A percentile compares a stretch with the other conserved stretches of the same genome.
Conservation (phyloP, 495 filamentous ascomycete genomes). For the Hyphodiscus hymeniophilus region DNA sequence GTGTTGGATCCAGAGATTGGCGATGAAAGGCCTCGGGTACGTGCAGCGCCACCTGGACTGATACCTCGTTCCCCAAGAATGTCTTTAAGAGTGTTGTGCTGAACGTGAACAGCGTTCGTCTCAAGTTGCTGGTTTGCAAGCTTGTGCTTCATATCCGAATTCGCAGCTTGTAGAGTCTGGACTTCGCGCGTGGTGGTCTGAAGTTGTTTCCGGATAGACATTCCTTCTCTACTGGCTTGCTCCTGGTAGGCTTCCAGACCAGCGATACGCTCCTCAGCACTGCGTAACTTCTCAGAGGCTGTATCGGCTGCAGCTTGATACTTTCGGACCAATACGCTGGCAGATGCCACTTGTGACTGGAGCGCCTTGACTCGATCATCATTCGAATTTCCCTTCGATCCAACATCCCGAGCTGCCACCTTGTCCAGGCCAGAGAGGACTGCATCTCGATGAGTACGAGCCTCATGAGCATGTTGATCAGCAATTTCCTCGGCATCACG, state of each 20-base stretch:
- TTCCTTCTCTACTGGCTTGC: slow-evolving; percentile 85
- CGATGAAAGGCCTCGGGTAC: slow-evolving; percentile 39
- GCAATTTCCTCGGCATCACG: slow-evolving; percentile 84
- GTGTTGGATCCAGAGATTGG: slow-evolving; percentile 67
- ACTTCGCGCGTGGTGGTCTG: slow-evolving; percentile 74
- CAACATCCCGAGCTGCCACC: slow-evolving; percentile 43
- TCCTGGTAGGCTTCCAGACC: slow-evolving; percentile 95
- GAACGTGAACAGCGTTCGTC: slow-evolving; percentile 79
- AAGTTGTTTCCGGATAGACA: slow-evolving; percentile 81
- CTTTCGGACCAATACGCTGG: slow-evolving; percentile 71
- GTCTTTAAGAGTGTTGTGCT: slow-evolving; percentile 85
- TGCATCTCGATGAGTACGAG: slow-evolving; percentile 73
- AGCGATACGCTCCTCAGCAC: slow-evolving; percentile 92
- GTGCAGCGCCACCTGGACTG: slow-evolving; percentile 48
- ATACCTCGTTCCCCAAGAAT: slow-evolving; percentile 82
- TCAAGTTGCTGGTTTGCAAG: slow-evolving; percentile 80
- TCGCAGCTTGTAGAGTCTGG: slow-evolving; percentile 65
- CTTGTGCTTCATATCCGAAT: slow-evolving; percentile 68
- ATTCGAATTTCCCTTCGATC: slow-evolving; percentile 43
- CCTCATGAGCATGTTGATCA: slow-evolving; percentile 82
- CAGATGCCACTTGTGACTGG: slow-evolving; percentile 68
- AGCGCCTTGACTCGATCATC: slow-evolving; percentile 72
- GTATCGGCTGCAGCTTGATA: slow-evolving; percentile 87
- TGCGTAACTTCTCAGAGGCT: slow-evolving; percentile 78
- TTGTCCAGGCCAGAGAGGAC: slow-evolving; percentile 78